Base-by-base conservation (phyloP, 2,329 filamentous ascomycete genomes). In the Fusarium torulosum region DNA sequence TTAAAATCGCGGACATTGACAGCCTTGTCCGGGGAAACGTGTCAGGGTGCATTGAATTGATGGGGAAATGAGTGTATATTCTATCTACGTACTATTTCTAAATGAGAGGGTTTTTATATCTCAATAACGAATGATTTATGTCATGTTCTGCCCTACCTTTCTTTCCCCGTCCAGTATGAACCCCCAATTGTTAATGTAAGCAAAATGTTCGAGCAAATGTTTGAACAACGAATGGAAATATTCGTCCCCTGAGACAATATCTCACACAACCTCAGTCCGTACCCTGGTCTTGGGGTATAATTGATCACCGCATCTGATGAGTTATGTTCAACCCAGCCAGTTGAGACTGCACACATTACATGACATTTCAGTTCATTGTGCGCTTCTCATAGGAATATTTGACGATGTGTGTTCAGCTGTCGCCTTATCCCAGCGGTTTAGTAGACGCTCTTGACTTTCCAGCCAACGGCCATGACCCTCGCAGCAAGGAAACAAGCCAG, bases 401-500 rank as follows among this genome's bases (percentile, higher is more conserved):
- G 35, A 17, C 35, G 35, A n/a, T 7, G 7, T 37, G 35, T n/a
- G 7, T n/a, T 37, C n/a, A n/a, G 11, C 11, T 37, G 35, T 37
- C 35, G 35, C 17, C 35, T 5, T n/a, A 17, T 17, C 9, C n/a
- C 15, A 37, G n/a, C 21, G 33, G 47, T 31, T 51, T 49, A 68
- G 46, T 66, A 68, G 56, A 69, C 45, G 14, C 51, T 63, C 21
- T 69, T 69, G 13, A 68, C 53, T 3, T 52, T 44, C 66, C 66
- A 68, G n/a, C 66, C 66, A 35, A 68, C 66, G 17, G 66, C 66
- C 38, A 68, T 52, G 3, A 68, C 66, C 23, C 66, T 57, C 7
- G 66, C 66, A 5, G 61, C 66, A n/a, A 68, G 56, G 45, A 63
- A 68, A 19, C 66, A 68, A 23, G 65, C 66, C 14, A 69, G 55